Evolutionary conservation across 306 rosid species (phyloP), one percentile per base, ranked within the genome.

Genomic region (Corylus avellana): DNA sequence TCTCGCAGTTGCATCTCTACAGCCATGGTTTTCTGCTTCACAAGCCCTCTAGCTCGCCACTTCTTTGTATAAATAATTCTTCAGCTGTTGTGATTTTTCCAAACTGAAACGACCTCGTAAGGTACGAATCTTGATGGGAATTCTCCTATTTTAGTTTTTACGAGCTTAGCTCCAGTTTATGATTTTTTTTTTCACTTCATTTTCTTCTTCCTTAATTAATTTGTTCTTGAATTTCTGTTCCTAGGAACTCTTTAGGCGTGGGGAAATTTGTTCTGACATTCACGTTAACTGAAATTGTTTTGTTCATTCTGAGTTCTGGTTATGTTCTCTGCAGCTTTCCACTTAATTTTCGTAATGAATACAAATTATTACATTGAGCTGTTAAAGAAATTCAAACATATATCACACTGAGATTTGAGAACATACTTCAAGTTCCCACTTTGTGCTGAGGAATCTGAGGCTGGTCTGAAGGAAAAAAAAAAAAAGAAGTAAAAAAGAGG

Each of bases 1-100:
- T 78, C 53, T 58, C 81, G 13, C 14, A 13, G 55, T 76, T 83
- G 76, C 87, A 54, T 73, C 54, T 78, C 66, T 74, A 42, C 86
- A 18, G 77, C 76, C 46, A 42, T 42, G 46, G 47, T 6, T 70
- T 68, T 75, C 83, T 70, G 51, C 16, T n/a, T 4, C n/a, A 16
- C 13, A 8, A 29, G 47, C 51, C 67, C 59, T 49, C 73, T 74
- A 10, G 22, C 73, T 73, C 17, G 16, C 72, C 61, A 18, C 25
- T 18, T 18, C 16, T 42, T 14, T 10, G 11, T 64, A 64, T 64
- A 64, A 64, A 29, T 35, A 16, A 14, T 6, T 17, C 1, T 35
- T 20, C 12, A 35, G 4, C 2, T 18, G 51, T 18, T 18, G 53
- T 68, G 32, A 39, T 39, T 68, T 18, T 29, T 18, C 51, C 4